Conservation (phyloP, 2,329 filamentous ascomycete genomes). For the Sporothrix inflata region DNA sequence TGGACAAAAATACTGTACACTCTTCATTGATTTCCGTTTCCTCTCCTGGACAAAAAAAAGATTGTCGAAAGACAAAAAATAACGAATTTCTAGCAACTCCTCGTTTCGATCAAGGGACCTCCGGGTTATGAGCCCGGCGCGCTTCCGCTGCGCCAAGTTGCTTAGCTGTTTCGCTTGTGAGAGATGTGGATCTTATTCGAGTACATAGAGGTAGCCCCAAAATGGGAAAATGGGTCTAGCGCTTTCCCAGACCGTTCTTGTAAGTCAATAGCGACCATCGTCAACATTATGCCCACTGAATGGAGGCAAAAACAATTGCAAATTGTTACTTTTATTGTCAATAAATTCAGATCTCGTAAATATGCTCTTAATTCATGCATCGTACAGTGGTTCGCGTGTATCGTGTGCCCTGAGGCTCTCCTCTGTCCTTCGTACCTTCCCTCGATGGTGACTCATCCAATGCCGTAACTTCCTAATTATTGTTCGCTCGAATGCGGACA, state of each 20-base stretch:
- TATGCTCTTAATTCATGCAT: background rate
- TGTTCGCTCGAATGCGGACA: background rate
- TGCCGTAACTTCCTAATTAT: background rate
- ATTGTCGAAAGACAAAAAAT: background rate
- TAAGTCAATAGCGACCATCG: background rate
- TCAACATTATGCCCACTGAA: background rate
- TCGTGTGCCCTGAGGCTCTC: background rate
- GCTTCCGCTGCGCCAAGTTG: conserved; percentile 33
- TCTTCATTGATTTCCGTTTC: no score
- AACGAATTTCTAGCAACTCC: conserved; percentile 24
- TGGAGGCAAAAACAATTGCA: background rate
- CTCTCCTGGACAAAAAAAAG: background rate
- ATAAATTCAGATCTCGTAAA: background rate
- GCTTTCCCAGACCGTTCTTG: no score
- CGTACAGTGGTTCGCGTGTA: background rate
- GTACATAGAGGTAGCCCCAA: background rate
- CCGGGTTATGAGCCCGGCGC: conserved; percentile 33
- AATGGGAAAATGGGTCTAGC: background rate
- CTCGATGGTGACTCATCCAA: background rate
- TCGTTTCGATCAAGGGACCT: conserved; percentile 32
- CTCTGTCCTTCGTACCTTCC: background rate
- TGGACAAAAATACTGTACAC: background rate
- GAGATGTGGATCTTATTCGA: background rate
- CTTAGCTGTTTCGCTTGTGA: conserved; percentile 19
- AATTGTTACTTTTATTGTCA: background rate